Conservation (phyloP, 495 filamentous ascomycete genomes). For the Podospora appendiculata region DNA sequence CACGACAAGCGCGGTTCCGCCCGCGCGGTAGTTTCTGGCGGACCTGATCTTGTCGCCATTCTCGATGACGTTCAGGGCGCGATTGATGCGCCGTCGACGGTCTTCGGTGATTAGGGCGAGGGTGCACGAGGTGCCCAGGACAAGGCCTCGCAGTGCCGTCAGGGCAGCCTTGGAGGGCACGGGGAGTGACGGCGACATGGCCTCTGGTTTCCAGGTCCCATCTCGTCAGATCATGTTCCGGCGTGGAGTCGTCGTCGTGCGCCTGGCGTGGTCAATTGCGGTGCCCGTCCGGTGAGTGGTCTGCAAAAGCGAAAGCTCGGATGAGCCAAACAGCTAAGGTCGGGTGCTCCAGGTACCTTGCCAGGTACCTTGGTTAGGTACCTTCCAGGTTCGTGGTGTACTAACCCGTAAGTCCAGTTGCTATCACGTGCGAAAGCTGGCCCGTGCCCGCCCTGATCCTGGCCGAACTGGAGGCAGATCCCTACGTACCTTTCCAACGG, state of each 20-base stretch:
- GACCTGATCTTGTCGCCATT: slow-evolving; percentile 40
- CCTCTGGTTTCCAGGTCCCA: slow-evolving; percentile 10
- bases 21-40: slow-evolving; percentile 31
- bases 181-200: slow-evolving; percentile 37
- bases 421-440: too few relatives aligned
- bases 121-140: slow-evolving; percentile 45
- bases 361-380: too few relatives aligned
- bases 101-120: slow-evolving; percentile 47
- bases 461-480: too few relatives aligned
- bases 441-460: too few relatives aligned
- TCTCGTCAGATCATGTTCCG: slow-evolving; percentile 19
- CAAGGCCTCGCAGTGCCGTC: slow-evolving; percentile 43
- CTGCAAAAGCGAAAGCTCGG: too few relatives aligned
- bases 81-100: slow-evolving; percentile 42
- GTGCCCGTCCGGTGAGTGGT: too few relatives aligned
- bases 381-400: too few relatives aligned
- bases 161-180: slow-evolving; percentile 48
- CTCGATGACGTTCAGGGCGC: slow-evolving; percentile 31
- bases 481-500: too few relatives aligned
- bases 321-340: too few relatives aligned
- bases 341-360: too few relatives aligned
- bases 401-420: too few relatives aligned
- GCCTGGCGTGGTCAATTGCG: too few relatives aligned
- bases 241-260: background rate
- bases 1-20: slow-evolving; percentile 29